Conservation (phyloP, 306 rosid genomes). For the Vigna reflexopilosa region DNA sequence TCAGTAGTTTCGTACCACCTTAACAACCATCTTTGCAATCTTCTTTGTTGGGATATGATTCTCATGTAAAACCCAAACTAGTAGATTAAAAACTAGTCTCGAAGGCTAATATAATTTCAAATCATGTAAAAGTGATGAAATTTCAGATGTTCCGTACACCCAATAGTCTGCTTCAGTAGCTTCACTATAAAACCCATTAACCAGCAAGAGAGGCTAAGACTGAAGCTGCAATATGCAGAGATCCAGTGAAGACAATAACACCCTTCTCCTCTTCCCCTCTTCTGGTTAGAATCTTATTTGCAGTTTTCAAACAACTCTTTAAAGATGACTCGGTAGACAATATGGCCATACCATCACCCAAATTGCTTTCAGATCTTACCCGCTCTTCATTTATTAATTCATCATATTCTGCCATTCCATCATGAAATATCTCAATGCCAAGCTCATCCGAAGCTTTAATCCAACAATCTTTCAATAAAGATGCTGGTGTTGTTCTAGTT, state of each 20-base stretch:
- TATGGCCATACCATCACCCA: conserved; percentile 45
- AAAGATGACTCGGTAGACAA: conserved; percentile 56
- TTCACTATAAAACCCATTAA: conserved; percentile 27
- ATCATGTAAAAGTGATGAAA: conserved; percentile 24
- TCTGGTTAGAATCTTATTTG: conserved; percentile 54
- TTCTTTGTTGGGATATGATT: conserved; percentile 40
- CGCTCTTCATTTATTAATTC: conserved; percentile 27
- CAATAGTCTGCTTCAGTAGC: conserved; percentile 58
- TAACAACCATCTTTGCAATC: conserved; percentile 57
- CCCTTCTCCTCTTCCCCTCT: conserved; percentile 45
- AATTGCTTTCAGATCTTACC: not conserved
- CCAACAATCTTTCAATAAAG: conserved; percentile 67
- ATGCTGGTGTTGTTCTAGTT: conserved; percentile 68
- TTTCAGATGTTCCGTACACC: no score
- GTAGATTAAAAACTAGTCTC: conserved; percentile 51
- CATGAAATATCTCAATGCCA: conserved; percentile 46
- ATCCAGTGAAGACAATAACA: conserved; percentile 71
- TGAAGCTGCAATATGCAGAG: conserved; percentile 73
- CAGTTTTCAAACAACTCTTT: conserved; percentile 44
- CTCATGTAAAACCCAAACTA: conserved; percentile 50
- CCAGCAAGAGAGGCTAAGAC: conserved; percentile 54
- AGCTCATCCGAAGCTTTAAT: conserved; percentile 73
- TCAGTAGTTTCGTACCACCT: conserved; percentile 38
- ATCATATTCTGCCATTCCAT: conserved; percentile 48
- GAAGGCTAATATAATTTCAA: conserved; percentile 50